These are phyloP conservation scores for Suillus clintonianus DNA, from an alignment of 768 basidiomycete species.

Conservation along the genomic window DNA sequence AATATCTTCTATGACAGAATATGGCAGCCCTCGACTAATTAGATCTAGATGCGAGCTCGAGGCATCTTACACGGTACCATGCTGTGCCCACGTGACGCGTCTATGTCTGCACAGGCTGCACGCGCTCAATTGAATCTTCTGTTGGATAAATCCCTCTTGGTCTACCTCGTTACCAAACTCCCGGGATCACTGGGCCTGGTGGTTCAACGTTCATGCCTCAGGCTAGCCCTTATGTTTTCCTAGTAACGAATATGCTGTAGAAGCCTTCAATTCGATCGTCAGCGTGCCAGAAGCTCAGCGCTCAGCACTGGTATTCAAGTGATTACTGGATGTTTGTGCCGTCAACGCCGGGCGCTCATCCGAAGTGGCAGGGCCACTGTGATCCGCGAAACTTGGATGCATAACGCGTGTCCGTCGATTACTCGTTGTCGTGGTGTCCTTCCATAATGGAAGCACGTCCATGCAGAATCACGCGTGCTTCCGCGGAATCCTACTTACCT, in stretches of 20 bases:
- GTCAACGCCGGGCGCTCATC: neutral
- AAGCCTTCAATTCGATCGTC: neutral
- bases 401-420: neutral
- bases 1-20: no score
- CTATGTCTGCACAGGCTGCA: neutral
- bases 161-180: neutral
- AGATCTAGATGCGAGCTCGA: no score
- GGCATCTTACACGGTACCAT: no score
- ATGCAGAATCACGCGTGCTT: neutral
- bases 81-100: no score
- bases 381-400: neutral
- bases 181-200: neutral
- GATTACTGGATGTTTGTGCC: neutral
- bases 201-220: neutral
- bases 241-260: neutral
- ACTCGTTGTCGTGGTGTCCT: neutral
- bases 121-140: neutral
- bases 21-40: no score
- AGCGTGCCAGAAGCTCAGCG: neutral
- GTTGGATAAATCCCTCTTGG: neutral
- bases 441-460: neutral
- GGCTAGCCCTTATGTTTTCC: neutral
- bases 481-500: neutral
- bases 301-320: neutral
- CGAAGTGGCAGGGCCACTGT: neutral